Percentiles rank a stretch among this genome's conserved stretches.
Evolutionary conservation across 208 protist genomes (phyloP).

Genomic region (Acanthamoeba sp.): DNA sequence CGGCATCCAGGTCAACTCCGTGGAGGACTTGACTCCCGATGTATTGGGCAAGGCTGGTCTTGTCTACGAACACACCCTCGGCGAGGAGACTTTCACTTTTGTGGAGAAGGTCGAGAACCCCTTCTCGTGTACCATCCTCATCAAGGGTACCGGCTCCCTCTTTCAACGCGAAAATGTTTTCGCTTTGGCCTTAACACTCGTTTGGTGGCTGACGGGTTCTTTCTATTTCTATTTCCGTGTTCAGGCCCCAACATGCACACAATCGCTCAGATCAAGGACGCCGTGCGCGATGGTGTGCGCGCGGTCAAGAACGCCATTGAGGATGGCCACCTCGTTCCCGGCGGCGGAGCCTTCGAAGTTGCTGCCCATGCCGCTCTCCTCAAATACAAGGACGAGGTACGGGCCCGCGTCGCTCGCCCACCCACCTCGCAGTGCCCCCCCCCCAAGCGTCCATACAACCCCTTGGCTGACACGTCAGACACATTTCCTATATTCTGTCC

Average conservation of each 20-base stretch:
- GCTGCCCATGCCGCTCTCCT: conserved; percentile 95
- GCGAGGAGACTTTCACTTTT: conserved; percentile 99
- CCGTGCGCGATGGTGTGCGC: conserved; percentile 98
- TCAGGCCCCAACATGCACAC: conserved; percentile 98
- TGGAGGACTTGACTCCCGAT: conserved; percentile 97
- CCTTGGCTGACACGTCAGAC: conserved; percentile 73
- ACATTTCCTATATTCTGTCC: no score
- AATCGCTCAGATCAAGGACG: conserved; percentile 99
- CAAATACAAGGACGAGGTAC: conserved; percentile 88
- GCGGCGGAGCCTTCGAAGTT: conserved; percentile 99
- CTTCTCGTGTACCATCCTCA: conserved; percentile 98
- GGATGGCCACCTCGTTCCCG: conserved; percentile 95
- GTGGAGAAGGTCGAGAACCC: conserved; percentile 98
- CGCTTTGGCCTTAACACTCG: no score
- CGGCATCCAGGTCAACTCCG: conserved; percentile 96
- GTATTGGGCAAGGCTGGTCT: conserved; percentile 97
- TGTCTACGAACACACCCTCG: conserved; percentile 98
- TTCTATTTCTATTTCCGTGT: not conserved
- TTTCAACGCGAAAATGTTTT: not conserved
- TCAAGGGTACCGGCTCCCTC: conserved; percentile 93
- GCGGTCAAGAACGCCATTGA: conserved; percentile 99
- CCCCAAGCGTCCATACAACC: not conserved
- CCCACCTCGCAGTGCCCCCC: no score
- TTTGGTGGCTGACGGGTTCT: not conserved
- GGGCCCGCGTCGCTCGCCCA: not conserved